These are phyloP conservation scores for Epipyxis sp. DNA, from an alignment of 108 stramenopile species.

Conservation along the genomic window DNA sequence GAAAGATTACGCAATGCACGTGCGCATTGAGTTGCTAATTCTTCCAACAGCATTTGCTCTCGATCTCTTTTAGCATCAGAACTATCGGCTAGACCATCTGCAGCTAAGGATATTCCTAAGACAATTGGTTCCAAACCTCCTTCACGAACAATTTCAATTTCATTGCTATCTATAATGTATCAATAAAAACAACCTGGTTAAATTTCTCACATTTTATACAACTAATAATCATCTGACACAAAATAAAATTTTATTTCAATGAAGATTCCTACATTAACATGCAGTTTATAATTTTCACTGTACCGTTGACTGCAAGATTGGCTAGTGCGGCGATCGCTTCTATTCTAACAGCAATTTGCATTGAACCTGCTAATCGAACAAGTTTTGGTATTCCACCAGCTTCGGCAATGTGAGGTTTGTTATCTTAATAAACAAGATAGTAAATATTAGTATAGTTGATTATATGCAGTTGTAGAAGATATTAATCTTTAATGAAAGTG, in stretches of 20 bases:
- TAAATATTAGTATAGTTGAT: too few relatives aligned
- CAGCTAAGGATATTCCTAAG: slow-evolving; percentile 33
- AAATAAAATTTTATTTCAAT: too few relatives aligned
- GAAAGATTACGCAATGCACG: slow-evolving; percentile 62
- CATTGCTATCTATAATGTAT: slow-evolving; percentile 48
- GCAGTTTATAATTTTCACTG: neutral
- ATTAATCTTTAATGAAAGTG: too few relatives aligned
- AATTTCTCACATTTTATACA: too few relatives aligned
- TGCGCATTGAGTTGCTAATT: slow-evolving; percentile 47
- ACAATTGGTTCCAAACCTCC: slow-evolving; percentile 55
- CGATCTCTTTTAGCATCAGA: neutral
- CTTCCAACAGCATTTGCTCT: slow-evolving; percentile 14
- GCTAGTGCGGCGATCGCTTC: slow-evolving; percentile 66
- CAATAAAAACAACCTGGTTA: neutral
- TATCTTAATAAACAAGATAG: slow-evolving; percentile 44
- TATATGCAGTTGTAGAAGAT: too few relatives aligned
- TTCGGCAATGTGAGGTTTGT: slow-evolving; percentile 52
- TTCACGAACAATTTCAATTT: slow-evolving; percentile 45
- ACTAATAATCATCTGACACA: too few relatives aligned
- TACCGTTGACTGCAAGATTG: slow-evolving; percentile 62
- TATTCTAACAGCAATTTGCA: slow-evolving; percentile 41
- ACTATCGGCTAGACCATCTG: neutral
- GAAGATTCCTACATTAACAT: too few relatives aligned
- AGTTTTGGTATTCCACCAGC: slow-evolving; percentile 52
- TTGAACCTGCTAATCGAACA: slow-evolving; percentile 40